A percentile compares a stretch with the other conserved stretches of the same genome.
Evolutionary conservation across 2,329 filamentous ascomycete genomes (phyloP).

Genomic region (Arthrinium phaeospermum): DNA sequence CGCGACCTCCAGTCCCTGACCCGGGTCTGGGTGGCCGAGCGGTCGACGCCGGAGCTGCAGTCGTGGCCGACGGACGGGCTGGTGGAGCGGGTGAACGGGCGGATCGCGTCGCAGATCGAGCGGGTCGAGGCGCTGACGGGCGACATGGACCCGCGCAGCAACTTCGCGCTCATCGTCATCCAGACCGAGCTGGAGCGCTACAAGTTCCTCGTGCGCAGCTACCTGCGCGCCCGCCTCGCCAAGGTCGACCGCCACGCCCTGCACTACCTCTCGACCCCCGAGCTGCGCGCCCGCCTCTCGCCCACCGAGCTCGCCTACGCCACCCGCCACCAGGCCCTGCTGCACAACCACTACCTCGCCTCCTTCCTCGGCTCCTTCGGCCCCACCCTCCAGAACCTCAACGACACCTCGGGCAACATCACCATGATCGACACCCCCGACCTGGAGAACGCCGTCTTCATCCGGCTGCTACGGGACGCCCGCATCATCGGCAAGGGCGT

Average conservation of each 20-base stretch:
- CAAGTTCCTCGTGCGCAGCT: constrained; percentile 87
- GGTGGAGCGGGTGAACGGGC: constrained; percentile 80
- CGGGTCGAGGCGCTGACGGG: constrained; percentile 78
- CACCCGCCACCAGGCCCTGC: constrained; percentile 80
- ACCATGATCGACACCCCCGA: constrained; percentile 94
- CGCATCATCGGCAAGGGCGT: constrained; percentile 66
- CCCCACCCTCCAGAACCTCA: constrained; percentile 76
- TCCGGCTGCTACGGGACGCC: constrained; percentile 69
- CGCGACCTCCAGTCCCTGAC: constrained; percentile 88
- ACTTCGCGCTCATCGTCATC: constrained; percentile 91
- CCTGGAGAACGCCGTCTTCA: constrained; percentile 82
- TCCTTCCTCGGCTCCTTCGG: constrained; percentile 89
- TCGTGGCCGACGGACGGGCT: constrained; percentile 74
- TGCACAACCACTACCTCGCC: constrained; percentile 82
- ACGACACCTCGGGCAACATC: constrained; percentile 87
- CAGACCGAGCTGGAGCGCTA: constrained; percentile 96
- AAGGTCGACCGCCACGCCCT: constrained; percentile 86
- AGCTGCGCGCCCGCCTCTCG: constrained; percentile 69
- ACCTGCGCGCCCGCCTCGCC: constrained; percentile 81
- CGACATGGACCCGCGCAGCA: constrained; percentile 86
- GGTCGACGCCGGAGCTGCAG: constrained; percentile 87
- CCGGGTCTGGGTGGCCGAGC: constrained; percentile 90
- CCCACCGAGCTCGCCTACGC: constrained; percentile 81
- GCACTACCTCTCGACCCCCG: constrained; percentile 69
- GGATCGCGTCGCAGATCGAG: constrained; percentile 73